These are phyloP conservation scores for Micromonas pusilla DNA, from an alignment of 139 green algal species.

Conservation along the genomic window DNA sequence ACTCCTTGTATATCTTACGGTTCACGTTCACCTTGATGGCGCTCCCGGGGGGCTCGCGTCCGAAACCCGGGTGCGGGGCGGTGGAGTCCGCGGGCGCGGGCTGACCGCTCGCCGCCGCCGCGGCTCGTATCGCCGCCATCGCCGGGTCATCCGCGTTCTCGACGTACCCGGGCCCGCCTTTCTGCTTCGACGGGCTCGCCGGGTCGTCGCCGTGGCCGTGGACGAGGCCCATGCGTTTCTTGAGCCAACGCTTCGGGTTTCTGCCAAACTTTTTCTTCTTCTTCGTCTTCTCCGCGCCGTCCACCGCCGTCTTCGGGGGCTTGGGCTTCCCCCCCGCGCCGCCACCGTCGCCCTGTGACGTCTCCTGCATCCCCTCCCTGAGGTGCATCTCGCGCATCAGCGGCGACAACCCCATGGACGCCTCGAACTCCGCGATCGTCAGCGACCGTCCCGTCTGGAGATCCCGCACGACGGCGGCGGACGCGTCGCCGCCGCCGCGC, in stretches of 20 bases:
- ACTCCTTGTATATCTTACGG: conserved; percentile 56
- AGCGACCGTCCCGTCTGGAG: not conserved
- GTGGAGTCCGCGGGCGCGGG: no score
- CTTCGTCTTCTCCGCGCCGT: not conserved
- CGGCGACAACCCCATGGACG: conserved; percentile 22
- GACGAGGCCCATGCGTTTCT: conserved; percentile 18
- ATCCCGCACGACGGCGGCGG: not conserved
- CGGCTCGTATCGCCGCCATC: not conserved
- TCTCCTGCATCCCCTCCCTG: not conserved
- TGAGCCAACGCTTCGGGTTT: conserved; percentile 12
- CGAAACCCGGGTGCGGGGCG: no score
- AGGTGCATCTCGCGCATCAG: not conserved
- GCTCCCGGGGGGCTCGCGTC: conserved; percentile 4
- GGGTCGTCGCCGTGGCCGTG: not conserved
- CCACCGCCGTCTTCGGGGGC: not conserved
- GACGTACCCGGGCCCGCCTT: not conserved
- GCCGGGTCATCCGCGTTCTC: not conserved
- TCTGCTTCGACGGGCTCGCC: not conserved
- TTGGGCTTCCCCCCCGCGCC: not conserved
- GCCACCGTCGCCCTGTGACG: not conserved
- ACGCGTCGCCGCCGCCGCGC: not conserved
- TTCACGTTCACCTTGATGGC: conserved; percentile 51
- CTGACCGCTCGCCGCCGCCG: not conserved
- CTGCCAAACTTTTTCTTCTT: not conserved
- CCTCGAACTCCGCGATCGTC: conserved; percentile 17